Evolutionary conservation across 768 basidiomycete genomes (phyloP), one percentile per base, ranked within the genome.

Genomic region (Phanerochaete carnosa): DNA sequence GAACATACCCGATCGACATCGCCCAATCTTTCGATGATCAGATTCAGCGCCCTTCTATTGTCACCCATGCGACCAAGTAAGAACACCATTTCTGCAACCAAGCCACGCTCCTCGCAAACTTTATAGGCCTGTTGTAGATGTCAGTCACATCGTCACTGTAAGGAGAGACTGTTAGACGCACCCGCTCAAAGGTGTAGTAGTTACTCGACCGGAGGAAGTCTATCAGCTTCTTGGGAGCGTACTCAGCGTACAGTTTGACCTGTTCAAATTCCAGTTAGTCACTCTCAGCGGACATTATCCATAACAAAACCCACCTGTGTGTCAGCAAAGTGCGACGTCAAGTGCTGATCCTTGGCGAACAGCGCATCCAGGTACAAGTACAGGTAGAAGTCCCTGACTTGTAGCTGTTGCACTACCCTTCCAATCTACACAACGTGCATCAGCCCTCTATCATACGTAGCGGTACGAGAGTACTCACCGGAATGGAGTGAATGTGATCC

Each of bases 61-160:
- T 98, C 93, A 9, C 97, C 97, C 95, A 98, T 98, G 29, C 93
- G 85, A 0, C 96, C 97, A 0, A 98, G 85, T 0, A 98, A 80
- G 76, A 96, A 99, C 19, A 99, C 96, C 94, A 97, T 96, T 75
- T 98, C 97, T 0, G 86, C 86, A 0, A 99, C 95, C 29, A 94
- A 80, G 69, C 95, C 94, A 23, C 87, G 85, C 55, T 87, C 85
- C 68, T 87, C 86, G 72, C 95, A 98, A 25, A 94, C 86, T 51
- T 81, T 78, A 70, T 94, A 98, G 16, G 95, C 95, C 90, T 95
- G 62, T 6, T 59, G 9, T 30, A 28, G 32, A 26, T 15, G 46
- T 23, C 19, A 19, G 37, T 47, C 43, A 46, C 51, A 30, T 59
- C 16, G 11, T 32, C 3, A 22, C 1, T 16, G 22, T 45, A 1